Evolutionary conservation across 2,329 filamentous ascomycete genomes (phyloP), one percentile per base, ranked within the genome.

Genomic region (Cadophora sp.): DNA sequence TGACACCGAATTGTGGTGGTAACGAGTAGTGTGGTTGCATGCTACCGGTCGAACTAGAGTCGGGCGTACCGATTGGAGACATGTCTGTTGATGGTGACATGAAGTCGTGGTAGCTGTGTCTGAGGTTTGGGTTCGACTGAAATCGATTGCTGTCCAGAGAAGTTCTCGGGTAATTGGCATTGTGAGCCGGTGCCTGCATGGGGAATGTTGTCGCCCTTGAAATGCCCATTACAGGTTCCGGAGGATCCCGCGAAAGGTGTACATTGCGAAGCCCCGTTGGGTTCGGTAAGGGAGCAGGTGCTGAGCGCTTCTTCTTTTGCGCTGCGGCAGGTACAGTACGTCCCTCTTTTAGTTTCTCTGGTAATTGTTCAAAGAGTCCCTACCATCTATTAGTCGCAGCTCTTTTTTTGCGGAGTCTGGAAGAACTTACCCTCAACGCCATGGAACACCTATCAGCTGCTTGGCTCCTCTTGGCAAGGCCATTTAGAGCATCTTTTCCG

Each of bases 381-480:
- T 96, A 74, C 14, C 26, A 43, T 58, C 77, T 67, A 76, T 77
- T 69, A 76, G 70, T 19, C 12, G 22, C 16, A n/a, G 12, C 6
- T n/a, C n/a, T n/a, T n/a, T n/a, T n/a, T n/a, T n/a, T n/a, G n/a
- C n/a, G n/a, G n/a, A n/a, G n/a, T n/a, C n/a, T n/a, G n/a, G 8
- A 56, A 16, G 40, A 26, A 81, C 88, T 79, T 84, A 95, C 93
- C 77, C 89, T 87, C 31, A 99, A 84, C 50, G 92, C 91, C 56
- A 84, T 85, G 0, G 92, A 93, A 75, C 97, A 96, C 69, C 93
- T 86, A 77, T 97, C 93, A 3, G 96, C 96, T 43, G 94, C 94
- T 84, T 97, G 86, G 76, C 94, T 97, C 75, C 91, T 91, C 74
- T 92, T 89, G 2, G 94, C 91, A 67, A 98, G 85, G 19, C 89